Conservation (phyloP, 306 rosid species). For the Prunus mongolica region DNA sequence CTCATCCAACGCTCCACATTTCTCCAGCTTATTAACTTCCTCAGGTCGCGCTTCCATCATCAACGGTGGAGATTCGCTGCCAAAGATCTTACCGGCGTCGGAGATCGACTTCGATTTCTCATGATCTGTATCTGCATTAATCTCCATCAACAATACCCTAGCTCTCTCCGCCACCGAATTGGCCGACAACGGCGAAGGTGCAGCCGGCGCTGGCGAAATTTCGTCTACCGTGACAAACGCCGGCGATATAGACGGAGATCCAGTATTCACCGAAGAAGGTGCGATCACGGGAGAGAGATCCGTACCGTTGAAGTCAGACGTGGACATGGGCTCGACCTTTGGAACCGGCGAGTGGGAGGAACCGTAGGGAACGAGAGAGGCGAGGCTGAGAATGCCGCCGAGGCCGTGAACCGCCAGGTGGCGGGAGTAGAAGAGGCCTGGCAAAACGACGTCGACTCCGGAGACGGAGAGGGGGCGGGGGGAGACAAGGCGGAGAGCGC, state of each 20-base stretch:
- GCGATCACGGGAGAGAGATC: neutral
- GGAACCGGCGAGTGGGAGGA: neutral
- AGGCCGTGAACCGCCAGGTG: constrained; percentile 31
- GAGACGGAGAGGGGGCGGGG: constrained; percentile 17
- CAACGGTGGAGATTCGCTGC: neutral
- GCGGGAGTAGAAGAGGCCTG: constrained; percentile 21
- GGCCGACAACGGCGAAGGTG: neutral
- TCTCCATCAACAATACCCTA: constrained; percentile 3
- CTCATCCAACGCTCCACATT: constrained; percentile 9
- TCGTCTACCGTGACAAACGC: neutral
- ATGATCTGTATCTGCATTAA: neutral
- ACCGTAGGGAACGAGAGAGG: neutral
- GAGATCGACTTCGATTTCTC: neutral
- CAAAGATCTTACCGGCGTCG: neutral
- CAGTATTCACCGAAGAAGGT: neutral
- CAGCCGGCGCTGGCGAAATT: neutral
- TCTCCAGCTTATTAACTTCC: neutral
- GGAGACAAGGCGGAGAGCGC: constrained; percentile 22
- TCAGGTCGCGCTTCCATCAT: neutral
- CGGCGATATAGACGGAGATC: neutral
- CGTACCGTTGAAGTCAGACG: neutral
- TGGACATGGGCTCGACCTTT: neutral
- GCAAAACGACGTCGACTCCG: constrained; percentile 33
- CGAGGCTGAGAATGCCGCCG: constrained; percentile 19
- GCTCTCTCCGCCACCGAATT: neutral